phyloP scores from a whole-genome alignment of 352 stramenopile genomes.

The Globisporangium iwayamae region DNA sequence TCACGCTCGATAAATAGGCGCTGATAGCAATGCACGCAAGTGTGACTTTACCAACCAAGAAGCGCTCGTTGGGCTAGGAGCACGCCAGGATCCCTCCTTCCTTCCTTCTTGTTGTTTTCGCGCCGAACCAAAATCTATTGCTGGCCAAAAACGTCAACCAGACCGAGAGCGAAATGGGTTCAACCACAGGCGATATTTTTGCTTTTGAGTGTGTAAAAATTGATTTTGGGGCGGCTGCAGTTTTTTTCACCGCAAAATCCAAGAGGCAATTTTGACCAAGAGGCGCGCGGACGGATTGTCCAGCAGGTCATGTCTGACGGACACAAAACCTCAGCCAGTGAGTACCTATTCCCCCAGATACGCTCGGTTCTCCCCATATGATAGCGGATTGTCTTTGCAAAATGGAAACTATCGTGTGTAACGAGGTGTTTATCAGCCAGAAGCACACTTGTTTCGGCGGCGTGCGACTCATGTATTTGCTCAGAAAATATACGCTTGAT shows the following conservation, averaged over 20 bases:
- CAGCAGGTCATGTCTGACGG: not conserved
- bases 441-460: no score
- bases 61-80: not conserved
- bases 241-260: not conserved
- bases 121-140: not conserved
- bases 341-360: no score
- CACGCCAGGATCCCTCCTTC: slow-evolving; percentile 1
- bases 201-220: not conserved
- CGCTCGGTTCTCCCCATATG: no score
- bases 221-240: not conserved
- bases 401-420: no score
- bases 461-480: no score
- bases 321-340: not conserved
- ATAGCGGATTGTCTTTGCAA: no score
- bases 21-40: not conserved
- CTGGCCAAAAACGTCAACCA: slow-evolving; percentile 4
- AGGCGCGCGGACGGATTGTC: not conserved
- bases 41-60: not conserved
- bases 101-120: not conserved
- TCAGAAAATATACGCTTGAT: no score
- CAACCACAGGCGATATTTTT: not conserved
- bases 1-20: no score
- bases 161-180: slow-evolving; percentile 11
- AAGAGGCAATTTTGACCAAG: not conserved
- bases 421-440: no score